Evolutionary conservation across 2,329 filamentous ascomycete species (phyloP).

Genomic region (Stromatinia cepivora): DNA sequence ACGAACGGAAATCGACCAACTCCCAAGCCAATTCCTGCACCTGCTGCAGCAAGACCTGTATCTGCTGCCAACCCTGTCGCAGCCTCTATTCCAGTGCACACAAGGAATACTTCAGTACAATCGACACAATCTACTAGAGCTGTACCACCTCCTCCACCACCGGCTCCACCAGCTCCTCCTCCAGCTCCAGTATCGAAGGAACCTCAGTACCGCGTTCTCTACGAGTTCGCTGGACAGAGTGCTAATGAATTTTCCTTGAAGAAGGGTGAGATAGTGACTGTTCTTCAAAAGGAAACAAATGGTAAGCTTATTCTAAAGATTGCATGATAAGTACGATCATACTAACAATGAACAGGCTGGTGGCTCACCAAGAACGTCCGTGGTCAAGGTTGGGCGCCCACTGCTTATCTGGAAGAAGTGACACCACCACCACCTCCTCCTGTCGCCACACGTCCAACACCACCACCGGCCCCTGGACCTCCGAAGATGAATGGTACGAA

Average conservation of each 20-base stretch:
- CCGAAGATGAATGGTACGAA: conserved; percentile 41
- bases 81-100: conserved; percentile 52
- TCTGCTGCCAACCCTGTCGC: conserved; percentile 30
- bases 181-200: conserved; percentile 65
- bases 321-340: conserved; percentile 5
- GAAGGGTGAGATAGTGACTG: conserved; percentile 79
- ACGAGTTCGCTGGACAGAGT: conserved; percentile 84
- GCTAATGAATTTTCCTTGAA: conserved; percentile 81
- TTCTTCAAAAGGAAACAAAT: conserved; percentile 93
- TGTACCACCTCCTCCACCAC: conserved; percentile 52
- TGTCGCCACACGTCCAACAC: conserved; percentile 44
- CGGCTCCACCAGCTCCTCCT: conserved; percentile 65
- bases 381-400: conserved; percentile 90
- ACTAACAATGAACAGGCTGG: conserved; percentile 68
- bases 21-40: conserved; percentile 39
- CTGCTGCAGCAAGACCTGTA: conserved; percentile 19
- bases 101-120: conserved; percentile 48
- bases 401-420: conserved; percentile 89
- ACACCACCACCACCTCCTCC: conserved; percentile 60
- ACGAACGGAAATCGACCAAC: conserved; percentile 45
- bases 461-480: conserved; percentile 56
- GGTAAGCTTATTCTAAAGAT: conserved; percentile 58
- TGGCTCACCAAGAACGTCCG: conserved; percentile 78
- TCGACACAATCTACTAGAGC: conserved; percentile 48
- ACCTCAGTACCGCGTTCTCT: conserved; percentile 83